Conservation (phyloP, 768 basidiomycete species). For the Trametes cinnabarina region DNA sequence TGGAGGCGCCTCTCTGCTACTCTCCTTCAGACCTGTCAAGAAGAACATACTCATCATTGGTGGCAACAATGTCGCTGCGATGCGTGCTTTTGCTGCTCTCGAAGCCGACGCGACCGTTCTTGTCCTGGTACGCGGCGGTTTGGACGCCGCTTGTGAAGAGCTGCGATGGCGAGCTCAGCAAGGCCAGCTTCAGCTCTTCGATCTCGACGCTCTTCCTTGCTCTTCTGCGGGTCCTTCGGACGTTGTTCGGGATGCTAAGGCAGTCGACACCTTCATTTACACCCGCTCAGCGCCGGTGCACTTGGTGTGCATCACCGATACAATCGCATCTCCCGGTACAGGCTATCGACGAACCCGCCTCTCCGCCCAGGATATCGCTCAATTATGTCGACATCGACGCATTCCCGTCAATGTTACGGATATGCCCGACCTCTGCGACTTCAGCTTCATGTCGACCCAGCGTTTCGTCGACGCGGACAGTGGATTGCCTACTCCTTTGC, state of each 20-base stretch:
- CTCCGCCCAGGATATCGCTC: slow-evolving; percentile 60
- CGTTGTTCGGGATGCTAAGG: slow-evolving; percentile 38
- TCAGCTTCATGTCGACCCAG: slow-evolving; percentile 82
- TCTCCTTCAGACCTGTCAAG: slow-evolving; percentile 65
- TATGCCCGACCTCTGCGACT: slow-evolving; percentile 83
- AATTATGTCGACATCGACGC: slow-evolving; percentile 50
- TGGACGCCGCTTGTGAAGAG: slow-evolving; percentile 61
- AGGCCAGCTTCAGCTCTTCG: slow-evolving; percentile 55
- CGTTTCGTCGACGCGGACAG: slow-evolving; percentile 61
- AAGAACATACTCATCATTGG: slow-evolving; percentile 72
- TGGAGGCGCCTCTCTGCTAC: slow-evolving; percentile 71
- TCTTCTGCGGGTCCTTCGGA: slow-evolving; percentile 12
- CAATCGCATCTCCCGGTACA: slow-evolving; percentile 41
- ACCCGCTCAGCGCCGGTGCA: slow-evolving; percentile 31
- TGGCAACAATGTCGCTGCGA: slow-evolving; percentile 74
- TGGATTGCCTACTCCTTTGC: slow-evolving; percentile 51
- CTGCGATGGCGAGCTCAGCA: slow-evolving; percentile 59
- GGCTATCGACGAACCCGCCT: slow-evolving; percentile 40
- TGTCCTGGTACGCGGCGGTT: slow-evolving; percentile 54
- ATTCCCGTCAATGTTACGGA: slow-evolving; percentile 89
- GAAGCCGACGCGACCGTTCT: slow-evolving; percentile 76
- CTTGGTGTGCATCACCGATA: slow-evolving; percentile 83
- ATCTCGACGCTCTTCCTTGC: slow-evolving; percentile 49
- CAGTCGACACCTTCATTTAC: slow-evolving; percentile 49
- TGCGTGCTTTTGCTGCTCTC: slow-evolving; percentile 77